Base-by-base conservation (phyloP, 306 rosid genomes). In the Acmispon strigosus region DNA sequence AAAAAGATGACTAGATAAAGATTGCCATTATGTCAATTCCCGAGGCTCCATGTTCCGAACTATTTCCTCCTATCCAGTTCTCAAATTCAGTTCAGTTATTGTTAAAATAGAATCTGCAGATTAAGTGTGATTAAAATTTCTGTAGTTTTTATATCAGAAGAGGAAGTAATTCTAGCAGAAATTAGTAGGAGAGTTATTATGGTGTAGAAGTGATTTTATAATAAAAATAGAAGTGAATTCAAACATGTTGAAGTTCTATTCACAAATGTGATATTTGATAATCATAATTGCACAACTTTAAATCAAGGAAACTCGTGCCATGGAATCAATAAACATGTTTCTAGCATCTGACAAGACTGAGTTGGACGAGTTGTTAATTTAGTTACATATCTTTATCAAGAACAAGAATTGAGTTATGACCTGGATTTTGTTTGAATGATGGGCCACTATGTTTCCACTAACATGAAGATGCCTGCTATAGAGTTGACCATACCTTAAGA, bases 401-500 rank as follows among this genome's bases (percentile, higher is more conserved):
- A 43, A 45, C 47, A 62, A 42, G 52, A 43, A 45, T 18, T 63
- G 66, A 45, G 67, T 48, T 19, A 39, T 45, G 24, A 41, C 24
- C 14, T 76, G 71, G 11, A 64, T 44, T 60, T 57, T 57, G 72
- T 19, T 52, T 70, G 15, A 64, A 58, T 62, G 54, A 63, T 62
- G 79, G 76, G 39, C 73, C 62, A 14, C 19, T 37, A 67, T 63
- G 76, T 68, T 80, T 50, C 75, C 66, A 72, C 84, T 41, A 69
- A 71, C 60, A 58, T 72, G 53, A 62, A 58, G 47, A 75, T 75
- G 61, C 57, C 62, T 51, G 49, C 54, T 43, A 47, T 51, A 68
- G 61, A 79, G 75, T 70, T 82, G 82, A 82, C 84, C 62, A 74
- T 76, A 43, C 62, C 37, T 47, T 75, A 24, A 72, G 48, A 20